phyloP scores from a whole-genome alignment of 768 basidiomycete genomes.

The Pulveroboletus sp. region DNA sequence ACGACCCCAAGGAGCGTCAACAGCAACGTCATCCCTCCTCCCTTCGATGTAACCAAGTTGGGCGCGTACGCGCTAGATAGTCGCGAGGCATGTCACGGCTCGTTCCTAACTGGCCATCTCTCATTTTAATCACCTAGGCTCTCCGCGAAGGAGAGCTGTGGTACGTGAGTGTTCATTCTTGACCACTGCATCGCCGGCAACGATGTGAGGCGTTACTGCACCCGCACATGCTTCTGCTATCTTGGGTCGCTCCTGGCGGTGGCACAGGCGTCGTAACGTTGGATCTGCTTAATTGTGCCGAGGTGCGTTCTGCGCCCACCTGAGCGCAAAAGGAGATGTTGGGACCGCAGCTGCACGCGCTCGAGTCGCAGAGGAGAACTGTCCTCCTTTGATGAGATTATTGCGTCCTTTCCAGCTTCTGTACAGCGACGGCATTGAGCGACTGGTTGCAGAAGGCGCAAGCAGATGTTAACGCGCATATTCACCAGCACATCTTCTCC shows the following conservation, averaged over 20 bases:
- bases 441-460: conserved; percentile 82
- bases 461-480: conserved; percentile 76
- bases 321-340: conserved; percentile 78
- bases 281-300: conserved; percentile 83
- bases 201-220: conserved; percentile 78
- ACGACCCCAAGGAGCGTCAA: conserved; percentile 28
- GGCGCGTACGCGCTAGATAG: conserved; percentile 40
- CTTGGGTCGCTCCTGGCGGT: conserved; percentile 83
- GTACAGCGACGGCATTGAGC: conserved; percentile 86
- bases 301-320: conserved; percentile 85
- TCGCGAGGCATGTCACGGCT: conserved; percentile 38
- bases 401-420: conserved; percentile 89
- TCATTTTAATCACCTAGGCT: conserved; percentile 49
- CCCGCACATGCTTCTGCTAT: conserved; percentile 79
- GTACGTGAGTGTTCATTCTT: conserved; percentile 90
- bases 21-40: conserved; percentile 39
- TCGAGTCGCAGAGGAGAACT: conserved; percentile 48
- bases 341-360: conserved; percentile 77
- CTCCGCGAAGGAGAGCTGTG: conserved; percentile 81
- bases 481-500: conserved; percentile 85
- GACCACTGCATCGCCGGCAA: conserved; percentile 76
- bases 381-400: conserved; percentile 56
- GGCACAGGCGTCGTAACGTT: conserved; percentile 83
- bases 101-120: not conserved
- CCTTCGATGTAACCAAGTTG: conserved; percentile 47